Evolutionary conservation across 2,329 filamentous ascomycete genomes (phyloP).

Genomic region (Neopestalotiopsis sp.): DNA sequence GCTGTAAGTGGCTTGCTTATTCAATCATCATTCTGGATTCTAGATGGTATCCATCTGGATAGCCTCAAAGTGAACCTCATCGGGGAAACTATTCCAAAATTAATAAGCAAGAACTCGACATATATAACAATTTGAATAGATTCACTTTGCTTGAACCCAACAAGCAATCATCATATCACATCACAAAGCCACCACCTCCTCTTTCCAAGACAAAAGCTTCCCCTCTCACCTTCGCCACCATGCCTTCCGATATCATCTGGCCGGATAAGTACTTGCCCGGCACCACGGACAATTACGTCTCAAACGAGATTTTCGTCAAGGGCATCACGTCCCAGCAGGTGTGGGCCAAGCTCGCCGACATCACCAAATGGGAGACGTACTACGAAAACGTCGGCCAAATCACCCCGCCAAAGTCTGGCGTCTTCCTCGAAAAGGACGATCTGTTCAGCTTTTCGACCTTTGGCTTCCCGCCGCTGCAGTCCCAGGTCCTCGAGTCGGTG

Average conservation of each 20-base stretch:
- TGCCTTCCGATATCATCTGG: slow-evolving; percentile 30
- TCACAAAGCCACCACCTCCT: neutral
- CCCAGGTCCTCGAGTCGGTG: slow-evolving; percentile 31
- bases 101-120: neutral
- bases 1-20: neutral
- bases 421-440: slow-evolving; percentile 30
- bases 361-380: slow-evolving; percentile 36
- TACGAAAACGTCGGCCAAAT: slow-evolving; percentile 32
- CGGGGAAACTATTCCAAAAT: neutral
- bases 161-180: neutral
- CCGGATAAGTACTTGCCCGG: slow-evolving; percentile 33
- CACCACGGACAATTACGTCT: slow-evolving; percentile 37
- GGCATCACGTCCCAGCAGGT: slow-evolving; percentile 32
- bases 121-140: neutral
- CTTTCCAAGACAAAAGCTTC: neutral
- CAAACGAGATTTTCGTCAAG: slow-evolving; percentile 35
- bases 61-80: neutral
- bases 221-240: slow-evolving; percentile 12
- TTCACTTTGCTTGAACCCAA: neutral
- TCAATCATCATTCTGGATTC: neutral
- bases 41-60: slow-evolving; percentile 1
- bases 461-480: slow-evolving; percentile 32
- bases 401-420: slow-evolving; percentile 31
- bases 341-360: slow-evolving; percentile 32
- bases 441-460: slow-evolving; percentile 37